Evolutionary conservation across 352 stramenopile species (phyloP).

Genomic region (Phytopythium sindhum): DNA sequence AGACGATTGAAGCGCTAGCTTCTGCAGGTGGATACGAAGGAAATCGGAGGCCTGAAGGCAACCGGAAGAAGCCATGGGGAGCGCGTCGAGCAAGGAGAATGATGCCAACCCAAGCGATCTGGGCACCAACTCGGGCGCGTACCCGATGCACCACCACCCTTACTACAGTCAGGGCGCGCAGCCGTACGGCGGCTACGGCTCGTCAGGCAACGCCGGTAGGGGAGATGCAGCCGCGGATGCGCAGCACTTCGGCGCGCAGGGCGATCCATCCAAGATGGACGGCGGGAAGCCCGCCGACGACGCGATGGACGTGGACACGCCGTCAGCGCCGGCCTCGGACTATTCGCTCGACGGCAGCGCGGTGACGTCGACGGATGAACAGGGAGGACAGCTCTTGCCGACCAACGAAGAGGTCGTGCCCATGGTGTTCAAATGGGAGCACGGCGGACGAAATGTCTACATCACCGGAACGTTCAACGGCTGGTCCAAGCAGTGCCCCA

Average conservation of each 20-base stretch:
- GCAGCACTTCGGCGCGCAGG: not conserved
- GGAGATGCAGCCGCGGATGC: constrained; percentile 7
- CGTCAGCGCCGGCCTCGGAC: constrained; percentile 27
- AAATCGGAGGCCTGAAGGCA: not conserved
- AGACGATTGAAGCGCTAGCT: not conserved
- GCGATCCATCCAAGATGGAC: constrained; percentile 4
- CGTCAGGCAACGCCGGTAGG: not conserved
- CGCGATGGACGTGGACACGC: constrained; percentile 67
- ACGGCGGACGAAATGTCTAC: constrained; percentile 95
- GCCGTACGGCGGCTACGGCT: constrained; percentile 8
- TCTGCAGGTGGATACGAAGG: not conserved
- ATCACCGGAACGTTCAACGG: constrained; percentile 99
- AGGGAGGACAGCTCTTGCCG: constrained; percentile 3
- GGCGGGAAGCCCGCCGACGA: constrained; percentile 20
- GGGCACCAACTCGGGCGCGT: constrained; percentile 57
- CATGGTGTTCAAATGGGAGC: constrained; percentile 99
- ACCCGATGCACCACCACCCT: constrained; percentile 65
- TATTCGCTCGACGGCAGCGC: constrained; percentile 18
- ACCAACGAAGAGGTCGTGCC: constrained; percentile 49
- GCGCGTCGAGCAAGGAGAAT: constrained; percentile 79
- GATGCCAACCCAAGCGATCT: constrained; percentile 78
- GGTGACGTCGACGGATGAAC: constrained; percentile 9
- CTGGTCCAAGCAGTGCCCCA: constrained; percentile 98
- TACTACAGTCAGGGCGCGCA: constrained; percentile 42
- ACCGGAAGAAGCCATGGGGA: constrained; percentile 46